Percentiles rank a stretch among this genome's conserved stretches.
Conservation (phyloP, 805 yeast species). For the Yamadazyma olivae region DNA sequence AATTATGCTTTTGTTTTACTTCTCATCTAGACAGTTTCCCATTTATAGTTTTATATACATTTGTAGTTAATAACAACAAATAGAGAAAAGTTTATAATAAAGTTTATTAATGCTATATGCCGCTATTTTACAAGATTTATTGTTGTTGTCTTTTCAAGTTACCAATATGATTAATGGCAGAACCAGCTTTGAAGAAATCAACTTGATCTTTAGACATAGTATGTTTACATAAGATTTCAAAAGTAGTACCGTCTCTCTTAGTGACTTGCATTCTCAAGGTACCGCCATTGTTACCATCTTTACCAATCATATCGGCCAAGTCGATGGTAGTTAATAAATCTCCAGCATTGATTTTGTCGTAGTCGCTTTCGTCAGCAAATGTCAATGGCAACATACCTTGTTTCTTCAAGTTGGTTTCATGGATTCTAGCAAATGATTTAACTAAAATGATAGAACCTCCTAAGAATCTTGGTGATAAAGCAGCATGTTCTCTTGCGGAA, state of each 20-base stretch:
- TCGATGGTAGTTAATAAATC: slow-evolving; percentile 77
- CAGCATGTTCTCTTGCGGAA: slow-evolving; percentile 99
- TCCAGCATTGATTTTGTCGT: slow-evolving; percentile 74
- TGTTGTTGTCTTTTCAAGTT: slow-evolving; percentile 24
- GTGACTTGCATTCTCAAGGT: slow-evolving; percentile 66
- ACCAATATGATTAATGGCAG: slow-evolving; percentile 92
- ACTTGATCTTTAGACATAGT: slow-evolving; percentile 97
- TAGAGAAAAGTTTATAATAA: no score
- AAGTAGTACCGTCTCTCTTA: slow-evolving; percentile 67
- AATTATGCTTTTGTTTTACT: slow-evolving; percentile 1
- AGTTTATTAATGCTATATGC: slow-evolving; percentile 1
- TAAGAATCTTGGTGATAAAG: slow-evolving; percentile 88
- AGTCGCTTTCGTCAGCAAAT: slow-evolving; percentile 86
- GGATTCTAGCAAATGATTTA: slow-evolving; percentile 96
- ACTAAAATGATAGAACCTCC: slow-evolving; percentile 89
- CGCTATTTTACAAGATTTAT: no score
- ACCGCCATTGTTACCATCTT: slow-evolving; percentile 89
- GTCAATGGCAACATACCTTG: slow-evolving; percentile 97
- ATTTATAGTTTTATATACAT: neutral
- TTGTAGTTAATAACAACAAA: no score
- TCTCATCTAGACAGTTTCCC: slow-evolving; percentile 1
- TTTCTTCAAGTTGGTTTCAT: slow-evolving; percentile 95
- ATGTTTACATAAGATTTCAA: slow-evolving; percentile 77
- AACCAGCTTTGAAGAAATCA: slow-evolving; percentile 94
- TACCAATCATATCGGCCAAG: slow-evolving; percentile 70